Evolutionary conservation across 1,284 basidiomycete genomes (phyloP).

Genomic region (Marasmius fiardii): DNA sequence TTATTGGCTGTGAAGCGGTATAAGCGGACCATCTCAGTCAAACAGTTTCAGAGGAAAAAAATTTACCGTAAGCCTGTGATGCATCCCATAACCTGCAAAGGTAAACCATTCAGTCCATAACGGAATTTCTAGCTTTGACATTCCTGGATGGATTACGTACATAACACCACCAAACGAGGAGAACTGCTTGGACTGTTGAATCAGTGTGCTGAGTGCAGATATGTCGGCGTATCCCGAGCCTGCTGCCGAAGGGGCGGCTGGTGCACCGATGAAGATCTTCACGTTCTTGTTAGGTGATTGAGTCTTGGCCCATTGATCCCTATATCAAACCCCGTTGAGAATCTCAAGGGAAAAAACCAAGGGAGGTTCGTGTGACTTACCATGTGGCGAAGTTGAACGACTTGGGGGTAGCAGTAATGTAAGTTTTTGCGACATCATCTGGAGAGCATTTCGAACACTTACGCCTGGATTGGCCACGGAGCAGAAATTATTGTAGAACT

Average conservation of each 20-base stretch:
- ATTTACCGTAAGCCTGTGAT: conserved; percentile 26
- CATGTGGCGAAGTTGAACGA: conserved; percentile 51
- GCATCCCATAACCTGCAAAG: conserved; percentile 24
- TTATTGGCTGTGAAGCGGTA: conserved; percentile 40
- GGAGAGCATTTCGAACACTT: conserved; percentile 12
- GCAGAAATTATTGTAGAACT: conserved; percentile 56
- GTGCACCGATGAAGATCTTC: conserved; percentile 63
- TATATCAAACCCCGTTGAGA: conserved; percentile 20
- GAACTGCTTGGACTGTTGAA: conserved; percentile 43
- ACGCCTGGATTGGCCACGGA: conserved; percentile 41
- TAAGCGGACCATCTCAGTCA: background rate
- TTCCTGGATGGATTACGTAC: conserved; percentile 28
- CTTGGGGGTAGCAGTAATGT: conserved; percentile 21
- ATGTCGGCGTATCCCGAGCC: conserved; percentile 50
- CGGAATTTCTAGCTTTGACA: background rate
- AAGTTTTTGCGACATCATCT: background rate
- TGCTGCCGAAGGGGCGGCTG: conserved; percentile 45
- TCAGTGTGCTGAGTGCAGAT: conserved; percentile 41
- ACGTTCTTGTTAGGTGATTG: conserved; percentile 53
- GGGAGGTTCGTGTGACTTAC: conserved; percentile 32
- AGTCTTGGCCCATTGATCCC: conserved; percentile 64
- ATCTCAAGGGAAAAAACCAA: background rate
- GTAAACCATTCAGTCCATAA: background rate
- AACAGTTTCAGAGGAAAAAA: background rate
- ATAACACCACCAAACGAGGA: conserved; percentile 69